A percentile compares a stretch with the other conserved stretches of the same genome.
Evolutionary conservation across 306 rosid genomes (phyloP).

Genomic region (Amphicarpaea edgeworthii): DNA sequence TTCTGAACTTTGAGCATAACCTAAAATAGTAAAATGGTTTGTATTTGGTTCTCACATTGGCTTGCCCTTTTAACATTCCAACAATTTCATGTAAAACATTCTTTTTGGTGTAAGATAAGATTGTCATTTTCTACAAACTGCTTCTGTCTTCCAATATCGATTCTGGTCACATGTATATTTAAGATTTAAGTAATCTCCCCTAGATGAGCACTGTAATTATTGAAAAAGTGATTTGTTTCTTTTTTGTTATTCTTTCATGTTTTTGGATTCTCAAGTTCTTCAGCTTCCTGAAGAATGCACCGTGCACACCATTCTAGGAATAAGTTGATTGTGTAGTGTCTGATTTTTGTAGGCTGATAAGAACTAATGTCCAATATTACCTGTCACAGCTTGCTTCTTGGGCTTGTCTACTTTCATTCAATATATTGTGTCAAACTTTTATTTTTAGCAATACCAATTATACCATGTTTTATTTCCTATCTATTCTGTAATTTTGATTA

Average conservation of each 20-base stretch:
- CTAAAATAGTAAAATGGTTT: not conserved
- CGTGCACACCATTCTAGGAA: not conserved
- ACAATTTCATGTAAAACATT: too few relatives aligned
- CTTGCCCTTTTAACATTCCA: not conserved
- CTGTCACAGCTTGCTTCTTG: not conserved
- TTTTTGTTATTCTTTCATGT: not conserved
- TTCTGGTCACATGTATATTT: not conserved
- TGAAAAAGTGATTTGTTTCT: too few relatives aligned
- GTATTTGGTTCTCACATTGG: not conserved
- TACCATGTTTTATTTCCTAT: not conserved
- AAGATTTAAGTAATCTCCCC: too few relatives aligned
- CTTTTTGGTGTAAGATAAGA: not conserved
- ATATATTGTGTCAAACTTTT: not conserved
- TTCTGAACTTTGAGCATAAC: not conserved
- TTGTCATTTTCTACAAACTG: constrained; percentile 8
- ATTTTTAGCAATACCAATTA: too few relatives aligned
- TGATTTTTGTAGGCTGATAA: not conserved
- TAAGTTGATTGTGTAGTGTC: not conserved
- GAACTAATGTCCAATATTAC: not conserved
- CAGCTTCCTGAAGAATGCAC: not conserved
- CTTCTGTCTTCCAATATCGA: not conserved
- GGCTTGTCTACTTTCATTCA: constrained; percentile 1
- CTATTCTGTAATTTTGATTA: not conserved
- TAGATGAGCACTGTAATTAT: not conserved
- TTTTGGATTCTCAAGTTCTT: not conserved